Base-by-base conservation (phyloP, 2,329 filamentous ascomycete genomes). In the Whalleya microplaca region DNA sequence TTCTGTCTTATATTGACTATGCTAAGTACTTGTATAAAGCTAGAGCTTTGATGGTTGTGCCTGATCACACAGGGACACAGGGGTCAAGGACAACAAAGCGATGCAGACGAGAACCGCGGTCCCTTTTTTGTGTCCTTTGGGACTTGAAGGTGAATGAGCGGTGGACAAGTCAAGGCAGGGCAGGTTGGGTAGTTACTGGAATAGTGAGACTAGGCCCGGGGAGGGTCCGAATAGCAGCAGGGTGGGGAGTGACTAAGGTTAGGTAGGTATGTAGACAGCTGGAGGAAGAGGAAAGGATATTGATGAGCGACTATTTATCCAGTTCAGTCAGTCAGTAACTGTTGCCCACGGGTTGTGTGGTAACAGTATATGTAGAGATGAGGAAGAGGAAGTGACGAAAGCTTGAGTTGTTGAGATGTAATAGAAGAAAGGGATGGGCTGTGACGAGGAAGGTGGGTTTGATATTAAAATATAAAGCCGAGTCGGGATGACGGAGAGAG, bases 1-100 rank as follows among this genome's bases (percentile, higher is more conserved):
- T 58, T 64, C 53, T 69, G 73, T 80, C 72, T 76, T 79, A 71
- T 78, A 77, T 80, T 80, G 73, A 76, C 75, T 80, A 79, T 74
- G 73, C 76, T 79, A 75, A 75, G 70, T 78, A 79, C 72, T 74
- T 74, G 69, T 71, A 56, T 57, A 62, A 56, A 58, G 61, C 53
- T 58, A 57, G 47, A 19, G 18, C 21, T 55, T 37, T 37, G 37
- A 48, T 14, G 32, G 41, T 48, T 42, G 42, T 46, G 45, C 37
- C 23, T 52, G 46, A 55, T 51, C 32, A 48, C 23, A 27, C n/a
- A n/a, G n/a, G n/a, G n/a, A 14, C n/a, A 37, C 12, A 51, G 42
- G 37, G 37, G 21, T 45, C 40, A 43, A 56, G 45, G 20, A 48
- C 45, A 41, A 44, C 19, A 53, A 46, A 44, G 41, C 20, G 42